Evolutionary conservation across 1,284 basidiomycete species (phyloP), one percentile per base, ranked within the genome.

Genomic region (Heimioporus retisporus): DNA sequence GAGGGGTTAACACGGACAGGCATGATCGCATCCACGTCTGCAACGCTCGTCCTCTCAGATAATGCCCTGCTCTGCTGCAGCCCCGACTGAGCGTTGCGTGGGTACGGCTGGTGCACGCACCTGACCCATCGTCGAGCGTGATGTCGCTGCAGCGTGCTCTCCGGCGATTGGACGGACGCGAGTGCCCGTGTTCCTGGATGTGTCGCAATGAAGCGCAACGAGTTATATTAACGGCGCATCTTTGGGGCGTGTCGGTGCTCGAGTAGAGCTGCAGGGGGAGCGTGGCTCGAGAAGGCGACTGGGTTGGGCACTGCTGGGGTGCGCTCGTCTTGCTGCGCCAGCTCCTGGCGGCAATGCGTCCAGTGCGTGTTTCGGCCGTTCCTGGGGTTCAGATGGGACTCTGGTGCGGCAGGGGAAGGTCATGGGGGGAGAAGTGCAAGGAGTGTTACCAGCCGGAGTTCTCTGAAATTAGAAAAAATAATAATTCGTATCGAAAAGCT

Each of bases 361-460:
- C 35, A 42, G 11, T 35, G 31, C 44, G 54, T 56, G 15, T 55
- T 61, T 59, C 57, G 18, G 59, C 59, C 25, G 61, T 43, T 63
- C 58, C 61, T 28, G 50, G 7, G 8, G 35, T 35, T 35, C 35
- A 35, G 35, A 35, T 6, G 35, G 35, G 35, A 35, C 35, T 10
- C 35, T 10, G 35, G 35, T 35, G 35, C 35, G 35, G 61, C 55
- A 35, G 35, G 35, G 40, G 55, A 63, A 31, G 67, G 69, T 67
- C 76, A 73, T 79, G 75, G 59, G 63, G 67, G 77, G 68, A 73
- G 59, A 75, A 75, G 68, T 71, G 61, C 62, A 77, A 79, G 74
- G 72, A 76, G 72, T 67, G 62, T 77, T 74, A 55, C 60, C 73
- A 78, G 74, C 76, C 75, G 73, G 75, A 69, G 68, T 78, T 77